These are phyloP conservation scores for Adansonia gregorii DNA, from an alignment of 441 rosid genomes.

Conservation along the genomic window DNA sequence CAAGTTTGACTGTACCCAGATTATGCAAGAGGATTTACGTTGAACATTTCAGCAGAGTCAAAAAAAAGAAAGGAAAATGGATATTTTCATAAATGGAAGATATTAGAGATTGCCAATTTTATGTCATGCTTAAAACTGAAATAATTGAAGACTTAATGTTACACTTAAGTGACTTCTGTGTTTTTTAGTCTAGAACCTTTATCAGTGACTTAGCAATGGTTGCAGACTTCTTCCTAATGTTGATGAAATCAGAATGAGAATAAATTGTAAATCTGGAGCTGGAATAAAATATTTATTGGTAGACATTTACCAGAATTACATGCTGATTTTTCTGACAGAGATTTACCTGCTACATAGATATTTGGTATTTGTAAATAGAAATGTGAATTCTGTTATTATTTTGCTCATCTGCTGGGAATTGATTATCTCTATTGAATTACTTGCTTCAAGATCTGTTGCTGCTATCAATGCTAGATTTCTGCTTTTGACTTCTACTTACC, in stretches of 20 bases:
- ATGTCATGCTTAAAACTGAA: not conserved
- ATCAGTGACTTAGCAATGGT: not conserved
- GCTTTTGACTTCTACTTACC: not conserved
- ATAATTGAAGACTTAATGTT: not conserved
- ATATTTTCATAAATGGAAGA: not conserved
- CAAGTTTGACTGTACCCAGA: not conserved
- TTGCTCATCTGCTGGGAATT: not conserved
- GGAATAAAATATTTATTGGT: not conserved
- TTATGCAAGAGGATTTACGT: not conserved
- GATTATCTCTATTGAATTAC: not conserved
- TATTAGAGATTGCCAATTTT: not conserved
- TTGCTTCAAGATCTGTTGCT: constrained; percentile 14
- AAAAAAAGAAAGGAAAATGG: not conserved
- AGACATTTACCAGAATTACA: not conserved
- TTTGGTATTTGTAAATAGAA: not conserved
- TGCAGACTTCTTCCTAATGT: not conserved
- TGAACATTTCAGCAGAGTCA: not conserved
- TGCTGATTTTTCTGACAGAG: constrained; percentile 1
- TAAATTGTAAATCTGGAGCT: not conserved
- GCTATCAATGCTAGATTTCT: constrained; percentile 23
- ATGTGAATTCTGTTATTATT: not conserved
- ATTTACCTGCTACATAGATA: not conserved
- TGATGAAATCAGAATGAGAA: not conserved
- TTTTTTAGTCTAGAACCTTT: not conserved
- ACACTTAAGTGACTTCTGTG: not conserved